Evolutionary conservation across 371 early-diverging fungal species (phyloP).

Genomic region (Dipsacomyces acuminosporus): DNA sequence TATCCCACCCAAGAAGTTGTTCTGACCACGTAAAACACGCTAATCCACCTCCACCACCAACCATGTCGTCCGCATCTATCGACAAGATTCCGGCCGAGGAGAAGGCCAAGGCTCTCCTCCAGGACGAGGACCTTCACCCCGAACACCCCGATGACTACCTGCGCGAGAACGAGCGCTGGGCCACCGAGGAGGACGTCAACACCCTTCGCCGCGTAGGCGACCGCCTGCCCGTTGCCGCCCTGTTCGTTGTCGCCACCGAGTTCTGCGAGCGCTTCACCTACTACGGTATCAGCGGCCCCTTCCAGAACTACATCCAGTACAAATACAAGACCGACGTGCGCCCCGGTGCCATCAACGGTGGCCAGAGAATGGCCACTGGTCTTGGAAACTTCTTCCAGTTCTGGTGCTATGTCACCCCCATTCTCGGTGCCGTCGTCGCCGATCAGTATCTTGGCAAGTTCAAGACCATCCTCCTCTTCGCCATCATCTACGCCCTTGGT

Average conservation of each 20-base stretch:
- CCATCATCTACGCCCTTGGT: slow-evolving; percentile 65
- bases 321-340: background rate
- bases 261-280: slow-evolving; percentile 68
- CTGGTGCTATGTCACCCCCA: slow-evolving; percentile 73
- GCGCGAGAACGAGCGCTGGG: slow-evolving; percentile 19
- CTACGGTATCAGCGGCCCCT: slow-evolving; percentile 56
- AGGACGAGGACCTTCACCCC: background rate
- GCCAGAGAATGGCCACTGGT: slow-evolving; percentile 51
- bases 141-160: slow-evolving; percentile 6
- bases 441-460: slow-evolving; percentile 82
- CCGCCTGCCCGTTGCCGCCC: slow-evolving; percentile 51
- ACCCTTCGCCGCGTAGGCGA: slow-evolving; percentile 31
- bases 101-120: background rate
- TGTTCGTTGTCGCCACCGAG: slow-evolving; percentile 59
- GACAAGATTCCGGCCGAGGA: background rate
- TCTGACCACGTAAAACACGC: no score
- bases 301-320: slow-evolving; percentile 51
- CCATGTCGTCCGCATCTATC: background rate
- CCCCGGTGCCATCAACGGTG: slow-evolving; percentile 15
- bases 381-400: slow-evolving; percentile 67
- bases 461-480: slow-evolving; percentile 69
- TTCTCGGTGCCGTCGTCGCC: slow-evolving; percentile 75
- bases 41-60: no score
- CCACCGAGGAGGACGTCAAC: slow-evolving; percentile 11
- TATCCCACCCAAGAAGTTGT: no score